phyloP scores from a whole-genome alignment of 1,139 yeast species.

The Candida sojae region DNA sequence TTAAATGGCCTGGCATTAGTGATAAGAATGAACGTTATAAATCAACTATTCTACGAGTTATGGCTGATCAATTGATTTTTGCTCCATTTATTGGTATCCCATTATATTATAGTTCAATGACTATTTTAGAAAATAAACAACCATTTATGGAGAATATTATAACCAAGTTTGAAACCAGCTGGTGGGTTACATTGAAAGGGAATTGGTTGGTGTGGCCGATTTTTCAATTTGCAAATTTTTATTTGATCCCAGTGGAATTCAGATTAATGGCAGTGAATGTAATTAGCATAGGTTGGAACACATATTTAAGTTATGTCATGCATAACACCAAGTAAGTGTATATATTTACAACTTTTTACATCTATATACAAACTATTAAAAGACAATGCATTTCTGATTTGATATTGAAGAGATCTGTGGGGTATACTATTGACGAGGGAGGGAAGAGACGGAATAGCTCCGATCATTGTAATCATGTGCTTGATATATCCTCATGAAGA shows the following conservation, averaged over 20 bases:
- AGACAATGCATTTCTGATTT: no score
- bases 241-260: constrained; percentile 66
- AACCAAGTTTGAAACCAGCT: constrained; percentile 46
- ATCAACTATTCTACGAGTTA: constrained; percentile 50
- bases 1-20: constrained; percentile 17
- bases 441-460: no score
- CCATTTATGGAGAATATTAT: constrained; percentile 28
- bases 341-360: neutral
- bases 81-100: constrained; percentile 76
- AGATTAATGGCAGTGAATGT: constrained; percentile 70
- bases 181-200: constrained; percentile 61
- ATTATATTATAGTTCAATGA: constrained; percentile 66
- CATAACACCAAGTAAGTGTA: constrained; percentile 11
- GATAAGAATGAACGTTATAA: constrained; percentile 10
- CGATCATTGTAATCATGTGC: no score
- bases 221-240: constrained; percentile 73
- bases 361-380: no score
- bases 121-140: constrained; percentile 53
- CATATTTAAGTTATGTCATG: constrained; percentile 58
- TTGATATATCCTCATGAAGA: no score
- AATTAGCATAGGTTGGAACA: constrained; percentile 83
- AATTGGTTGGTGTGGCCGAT: constrained; percentile 91
- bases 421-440: no score
- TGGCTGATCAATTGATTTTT: constrained; percentile 71
- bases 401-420: no score